Conservation (phyloP, 2,329 filamentous ascomycete species). For the Sporothrix brasiliensis region DNA sequence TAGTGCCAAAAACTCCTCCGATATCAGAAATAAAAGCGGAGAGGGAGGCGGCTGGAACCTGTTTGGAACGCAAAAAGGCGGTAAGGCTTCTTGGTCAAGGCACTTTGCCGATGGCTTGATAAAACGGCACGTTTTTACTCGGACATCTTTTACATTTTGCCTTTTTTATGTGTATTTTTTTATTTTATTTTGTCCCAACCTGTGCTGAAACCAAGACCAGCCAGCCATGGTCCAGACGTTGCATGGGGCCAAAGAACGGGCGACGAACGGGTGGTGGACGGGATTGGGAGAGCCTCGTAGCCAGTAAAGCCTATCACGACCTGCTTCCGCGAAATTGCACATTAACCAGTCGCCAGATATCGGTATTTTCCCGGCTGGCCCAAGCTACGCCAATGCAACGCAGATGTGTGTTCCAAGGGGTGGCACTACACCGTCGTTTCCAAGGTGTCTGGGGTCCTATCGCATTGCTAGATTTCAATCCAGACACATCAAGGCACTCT, state of each 20-base stretch:
- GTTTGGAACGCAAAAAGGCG: slow-evolving; percentile 20
- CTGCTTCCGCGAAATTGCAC: slow-evolving; percentile 12
- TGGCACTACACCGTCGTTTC: slow-evolving; percentile 14
- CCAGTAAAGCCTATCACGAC: slow-evolving; percentile 18
- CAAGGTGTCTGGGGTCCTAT: neutral
- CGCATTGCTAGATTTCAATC: neutral
- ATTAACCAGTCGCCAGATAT: slow-evolving; percentile 16
- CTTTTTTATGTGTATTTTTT: neutral
- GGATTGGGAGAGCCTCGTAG: slow-evolving; percentile 4
- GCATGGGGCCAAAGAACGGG: slow-evolving; percentile 3
- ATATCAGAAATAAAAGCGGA: neutral
- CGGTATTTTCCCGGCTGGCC: slow-evolving; percentile 25
- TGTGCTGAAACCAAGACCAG: slow-evolving; percentile 3
- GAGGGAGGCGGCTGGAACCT: neutral
- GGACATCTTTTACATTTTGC: too few relatives aligned
- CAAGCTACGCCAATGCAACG: slow-evolving; percentile 15
- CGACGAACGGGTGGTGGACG: neutral
- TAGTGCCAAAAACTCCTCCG: neutral
- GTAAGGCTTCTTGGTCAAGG: slow-evolving; percentile 19
- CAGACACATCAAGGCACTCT: neutral
- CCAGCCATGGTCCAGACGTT: slow-evolving; percentile 11
- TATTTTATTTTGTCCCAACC: neutral
- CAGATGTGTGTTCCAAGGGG: neutral
- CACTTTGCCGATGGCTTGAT: slow-evolving; percentile 19
- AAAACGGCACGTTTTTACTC: neutral